phyloP scores from a whole-genome alignment of 164 flowering plant species.

The Chimonanthus salicifolius region DNA sequence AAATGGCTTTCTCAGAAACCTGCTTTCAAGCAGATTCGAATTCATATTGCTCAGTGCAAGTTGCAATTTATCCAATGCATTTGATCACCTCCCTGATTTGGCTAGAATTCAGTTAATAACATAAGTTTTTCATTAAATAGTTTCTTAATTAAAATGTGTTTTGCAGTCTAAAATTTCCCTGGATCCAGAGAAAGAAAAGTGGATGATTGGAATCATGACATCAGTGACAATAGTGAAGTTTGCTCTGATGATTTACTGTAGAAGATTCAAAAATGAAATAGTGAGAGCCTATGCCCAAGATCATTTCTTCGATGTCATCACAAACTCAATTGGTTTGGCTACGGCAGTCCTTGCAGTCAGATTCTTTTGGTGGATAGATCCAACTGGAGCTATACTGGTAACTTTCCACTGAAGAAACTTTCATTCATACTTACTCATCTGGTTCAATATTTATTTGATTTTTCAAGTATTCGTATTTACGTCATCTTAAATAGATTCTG shows the following conservation, averaged over 20 bases:
- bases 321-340: conserved; percentile 57
- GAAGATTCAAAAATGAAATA: conserved; percentile 57
- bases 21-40: no score
- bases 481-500: no score
- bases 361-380: conserved; percentile 62
- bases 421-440: not conserved
- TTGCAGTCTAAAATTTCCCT: no score
- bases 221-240: conserved; percentile 60
- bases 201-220: conserved; percentile 77
- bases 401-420: conserved; percentile 15
- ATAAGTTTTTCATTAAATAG: no score
- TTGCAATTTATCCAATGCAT: no score
- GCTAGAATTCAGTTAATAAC: no score
- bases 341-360: conserved; percentile 50
- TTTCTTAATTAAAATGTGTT: no score
- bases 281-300: conserved; percentile 75
- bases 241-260: conserved; percentile 56
- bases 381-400: conserved; percentile 62
- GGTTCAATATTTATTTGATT: not conserved
- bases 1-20: no score
- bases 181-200: conserved; percentile 25
- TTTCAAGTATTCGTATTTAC: not conserved
- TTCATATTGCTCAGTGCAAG: no score
- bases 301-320: conserved; percentile 67
- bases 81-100: no score